Evolutionary conservation across 2,329 filamentous ascomycete species (phyloP).

Genomic region (Fusarium lateritium): DNA sequence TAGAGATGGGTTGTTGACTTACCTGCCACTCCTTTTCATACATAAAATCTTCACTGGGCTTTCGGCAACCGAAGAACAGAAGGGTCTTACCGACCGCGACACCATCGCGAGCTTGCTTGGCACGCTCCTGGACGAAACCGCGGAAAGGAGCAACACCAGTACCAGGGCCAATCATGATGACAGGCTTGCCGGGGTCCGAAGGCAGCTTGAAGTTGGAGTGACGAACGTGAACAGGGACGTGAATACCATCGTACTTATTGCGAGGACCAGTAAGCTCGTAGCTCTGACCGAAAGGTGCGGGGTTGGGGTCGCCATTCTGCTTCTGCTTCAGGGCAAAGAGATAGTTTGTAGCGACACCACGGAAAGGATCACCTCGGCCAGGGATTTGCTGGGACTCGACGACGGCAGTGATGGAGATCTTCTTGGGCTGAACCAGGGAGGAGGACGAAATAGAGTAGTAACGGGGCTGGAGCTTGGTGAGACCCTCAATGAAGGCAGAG

Average conservation of each 20-base stretch:
- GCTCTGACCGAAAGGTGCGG: conserved; percentile 85
- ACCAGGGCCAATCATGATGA: conserved; percentile 97
- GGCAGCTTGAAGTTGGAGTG: conserved; percentile 99
- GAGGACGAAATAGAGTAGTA: conserved; percentile 99
- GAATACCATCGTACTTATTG: conserved; percentile 97
- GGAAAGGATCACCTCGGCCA: conserved; percentile 84
- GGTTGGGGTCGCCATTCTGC: conserved; percentile 88
- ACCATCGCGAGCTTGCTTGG: conserved; percentile 84
- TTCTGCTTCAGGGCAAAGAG: conserved; percentile 95
- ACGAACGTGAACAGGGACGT: conserved; percentile 94
- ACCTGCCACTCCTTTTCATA: conserved; percentile 95
- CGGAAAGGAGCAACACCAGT: conserved; percentile 98
- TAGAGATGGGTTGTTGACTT: conserved; percentile 58
- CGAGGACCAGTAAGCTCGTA: conserved; percentile 91
- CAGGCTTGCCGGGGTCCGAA: conserved; percentile 91
- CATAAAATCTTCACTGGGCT: conserved; percentile 88
- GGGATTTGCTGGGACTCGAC: conserved; percentile 88
- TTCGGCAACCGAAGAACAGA: conserved; percentile 96
- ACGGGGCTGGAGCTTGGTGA: conserved; percentile 95
- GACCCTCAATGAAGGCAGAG: conserved; percentile 92
- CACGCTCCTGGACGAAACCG: conserved; percentile 94
- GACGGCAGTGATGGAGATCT: conserved; percentile 94
- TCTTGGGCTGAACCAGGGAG: conserved; percentile 92
- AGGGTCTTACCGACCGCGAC: conserved; percentile 88
- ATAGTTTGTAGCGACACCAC: conserved; percentile 97